These are phyloP conservation scores for Chaetomium sp. DNA, from an alignment of 2,329 filamentous ascomycete species.

Conservation along the genomic window DNA sequence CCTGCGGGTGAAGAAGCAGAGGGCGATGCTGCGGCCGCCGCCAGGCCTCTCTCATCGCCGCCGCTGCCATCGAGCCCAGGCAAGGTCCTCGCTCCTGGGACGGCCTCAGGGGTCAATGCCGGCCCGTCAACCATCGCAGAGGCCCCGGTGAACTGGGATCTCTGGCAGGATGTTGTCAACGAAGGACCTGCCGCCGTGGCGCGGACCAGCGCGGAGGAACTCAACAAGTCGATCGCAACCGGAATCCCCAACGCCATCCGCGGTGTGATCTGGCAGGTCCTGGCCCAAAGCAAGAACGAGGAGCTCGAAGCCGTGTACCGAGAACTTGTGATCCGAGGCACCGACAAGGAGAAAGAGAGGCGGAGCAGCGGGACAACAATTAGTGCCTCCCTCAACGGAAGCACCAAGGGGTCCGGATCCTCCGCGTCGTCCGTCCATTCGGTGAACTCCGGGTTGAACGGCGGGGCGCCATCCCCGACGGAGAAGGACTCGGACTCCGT, in stretches of 20 bases:
- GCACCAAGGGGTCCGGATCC: slow-evolving; percentile 62
- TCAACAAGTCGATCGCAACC: slow-evolving; percentile 83
- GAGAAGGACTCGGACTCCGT: slow-evolving; percentile 59
- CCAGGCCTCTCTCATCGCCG: slow-evolving; percentile 33
- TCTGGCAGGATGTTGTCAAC: slow-evolving; percentile 95
- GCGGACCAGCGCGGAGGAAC: slow-evolving; percentile 78
- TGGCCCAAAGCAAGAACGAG: slow-evolving; percentile 91
- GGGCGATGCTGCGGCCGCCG: slow-evolving; percentile 25
- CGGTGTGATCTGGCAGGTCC: slow-evolving; percentile 97
- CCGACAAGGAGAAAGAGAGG: slow-evolving; percentile 61
- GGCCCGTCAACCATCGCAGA: slow-evolving; percentile 66
- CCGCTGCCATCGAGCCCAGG: slow-evolving; percentile 59
- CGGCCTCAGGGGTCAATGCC: slow-evolving; percentile 71
- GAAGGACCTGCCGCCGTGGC: slow-evolving; percentile 86
- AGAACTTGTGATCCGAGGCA: slow-evolving; percentile 72
- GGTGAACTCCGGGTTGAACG: slow-evolving; percentile 59
- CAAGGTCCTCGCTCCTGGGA: slow-evolving; percentile 70
- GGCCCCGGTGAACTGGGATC: slow-evolving; percentile 89
- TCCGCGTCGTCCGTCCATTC: slow-evolving; percentile 83
- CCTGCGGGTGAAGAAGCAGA: slow-evolving; percentile 30
- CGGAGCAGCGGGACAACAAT: slow-evolving; percentile 29
- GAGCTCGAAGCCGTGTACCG: slow-evolving; percentile 82
- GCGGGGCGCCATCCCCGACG: slow-evolving; percentile 47
- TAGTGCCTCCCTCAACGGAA: slow-evolving; percentile 48
- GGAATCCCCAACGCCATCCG: slow-evolving; percentile 93